Evolutionary conservation across 139 green algal genomes (phyloP).

Genomic region (Coccomyxa sp.): DNA sequence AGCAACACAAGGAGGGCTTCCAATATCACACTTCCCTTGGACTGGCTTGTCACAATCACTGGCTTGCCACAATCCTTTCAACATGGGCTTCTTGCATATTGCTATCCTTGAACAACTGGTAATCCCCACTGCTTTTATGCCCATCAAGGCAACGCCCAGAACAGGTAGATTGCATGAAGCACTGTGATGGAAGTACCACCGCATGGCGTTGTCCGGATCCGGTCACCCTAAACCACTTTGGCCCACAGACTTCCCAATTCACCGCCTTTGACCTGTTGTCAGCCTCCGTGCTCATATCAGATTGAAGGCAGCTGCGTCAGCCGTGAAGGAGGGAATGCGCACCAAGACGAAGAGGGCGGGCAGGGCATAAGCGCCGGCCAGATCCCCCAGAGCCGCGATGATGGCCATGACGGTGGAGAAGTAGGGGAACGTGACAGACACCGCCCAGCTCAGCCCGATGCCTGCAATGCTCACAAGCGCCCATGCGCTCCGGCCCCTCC

Average conservation of each 20-base stretch:
- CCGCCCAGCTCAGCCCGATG: constrained; percentile 9
- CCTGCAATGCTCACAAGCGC: constrained; percentile 10
- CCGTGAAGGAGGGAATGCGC: background rate
- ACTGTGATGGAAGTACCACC: background rate
- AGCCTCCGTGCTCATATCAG: background rate
- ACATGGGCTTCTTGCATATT: no score
- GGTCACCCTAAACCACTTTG: background rate
- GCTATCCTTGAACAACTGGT: no score
- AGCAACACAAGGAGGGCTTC: no score
- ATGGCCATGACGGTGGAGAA: constrained; percentile 39
- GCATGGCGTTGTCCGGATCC: background rate
- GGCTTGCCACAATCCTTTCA: no score
- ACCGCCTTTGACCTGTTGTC: background rate
- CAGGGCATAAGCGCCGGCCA: constrained; percentile 31
- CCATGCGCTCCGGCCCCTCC: constrained; percentile 11
- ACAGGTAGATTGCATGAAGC: no score
- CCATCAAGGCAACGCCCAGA: no score
- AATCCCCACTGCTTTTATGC: no score
- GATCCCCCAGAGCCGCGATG: constrained; percentile 33
- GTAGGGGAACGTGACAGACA: constrained; percentile 28
- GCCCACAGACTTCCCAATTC: background rate
- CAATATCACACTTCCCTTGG: no score
- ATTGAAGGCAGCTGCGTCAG: background rate
- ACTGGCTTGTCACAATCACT: no score
- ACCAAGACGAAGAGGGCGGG: constrained; percentile 32